Conservation (phyloP, 257 asterid species). For the Fraxinus americana region DNA sequence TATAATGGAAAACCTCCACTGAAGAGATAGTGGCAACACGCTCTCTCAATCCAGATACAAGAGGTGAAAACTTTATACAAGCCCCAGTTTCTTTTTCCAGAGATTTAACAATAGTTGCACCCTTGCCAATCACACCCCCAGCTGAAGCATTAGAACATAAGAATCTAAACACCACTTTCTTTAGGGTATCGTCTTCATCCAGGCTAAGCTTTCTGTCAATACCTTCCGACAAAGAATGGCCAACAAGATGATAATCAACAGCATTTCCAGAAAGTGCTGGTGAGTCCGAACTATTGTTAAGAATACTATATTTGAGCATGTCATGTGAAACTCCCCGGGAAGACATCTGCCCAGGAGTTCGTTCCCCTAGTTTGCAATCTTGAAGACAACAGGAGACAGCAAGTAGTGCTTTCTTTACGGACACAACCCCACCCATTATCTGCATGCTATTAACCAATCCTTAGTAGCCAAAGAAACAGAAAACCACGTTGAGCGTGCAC, state of each 20-base stretch:
- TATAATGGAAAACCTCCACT: constrained; percentile 42
- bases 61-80: constrained; percentile 50
- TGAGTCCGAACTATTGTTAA: constrained; percentile 12
- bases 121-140: constrained; percentile 59
- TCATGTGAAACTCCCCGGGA: constrained; percentile 24
- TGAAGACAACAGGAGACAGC: constrained; percentile 56
- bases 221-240: constrained; percentile 39
- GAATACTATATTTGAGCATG: constrained; percentile 22
- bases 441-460: constrained; percentile 29
- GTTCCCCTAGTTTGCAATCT: constrained; percentile 33
- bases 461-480: constrained; percentile 20
- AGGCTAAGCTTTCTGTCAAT: constrained; percentile 36
- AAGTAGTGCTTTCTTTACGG: constrained; percentile 56
- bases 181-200: constrained; percentile 36
- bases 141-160: constrained; percentile 51
- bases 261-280: constrained; percentile 24
- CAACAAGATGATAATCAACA: constrained; percentile 33
- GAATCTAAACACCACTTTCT: constrained; percentile 49
- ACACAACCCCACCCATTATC: constrained; percentile 52
- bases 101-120: constrained; percentile 44
- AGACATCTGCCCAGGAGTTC: constrained; percentile 27
- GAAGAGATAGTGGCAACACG: constrained; percentile 59
- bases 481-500: not conserved
- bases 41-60: constrained; percentile 47
- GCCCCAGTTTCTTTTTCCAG: constrained; percentile 65